Conservation (phyloP, 768 basidiomycete species). For the Calvatia gigantea region DNA sequence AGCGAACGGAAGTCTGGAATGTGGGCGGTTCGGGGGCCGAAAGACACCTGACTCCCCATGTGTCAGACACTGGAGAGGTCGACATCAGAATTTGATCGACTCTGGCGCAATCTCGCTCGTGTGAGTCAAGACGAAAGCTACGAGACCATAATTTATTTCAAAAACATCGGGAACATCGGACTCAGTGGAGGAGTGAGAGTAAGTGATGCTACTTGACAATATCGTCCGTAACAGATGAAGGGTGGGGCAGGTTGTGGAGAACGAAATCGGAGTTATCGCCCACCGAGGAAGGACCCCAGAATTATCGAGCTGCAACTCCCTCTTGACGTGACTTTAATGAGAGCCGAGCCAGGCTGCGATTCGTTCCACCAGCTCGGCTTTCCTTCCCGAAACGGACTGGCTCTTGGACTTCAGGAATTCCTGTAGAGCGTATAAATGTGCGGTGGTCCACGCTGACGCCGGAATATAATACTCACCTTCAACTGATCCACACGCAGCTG, state of each 20-base stretch:
- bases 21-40: too few relatives aligned
- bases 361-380: conserved; percentile 67
- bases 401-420: conserved; percentile 74
- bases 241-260: neutral
- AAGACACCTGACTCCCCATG: too few relatives aligned
- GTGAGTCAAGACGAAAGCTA: too few relatives aligned
- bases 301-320: neutral
- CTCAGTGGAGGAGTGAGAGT: too few relatives aligned
- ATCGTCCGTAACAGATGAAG: neutral
- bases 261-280: neutral
- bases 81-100: too few relatives aligned
- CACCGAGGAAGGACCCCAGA: conserved; percentile 4
- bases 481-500: conserved; percentile 78
- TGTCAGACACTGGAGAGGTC: too few relatives aligned
- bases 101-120: too few relatives aligned
- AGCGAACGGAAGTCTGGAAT: too few relatives aligned
- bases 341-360: conserved; percentile 58
- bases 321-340: conserved; percentile 20
- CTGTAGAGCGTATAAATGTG: conserved; percentile 29
- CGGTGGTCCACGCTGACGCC: conserved; percentile 7
- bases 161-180: too few relatives aligned
- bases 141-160: too few relatives aligned
- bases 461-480: conserved; percentile 47
- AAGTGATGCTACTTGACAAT: neutral
- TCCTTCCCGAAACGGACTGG: conserved; percentile 60